Base-by-base conservation (phyloP, 768 basidiomycete species). In the Boletus barrowsii region DNA sequence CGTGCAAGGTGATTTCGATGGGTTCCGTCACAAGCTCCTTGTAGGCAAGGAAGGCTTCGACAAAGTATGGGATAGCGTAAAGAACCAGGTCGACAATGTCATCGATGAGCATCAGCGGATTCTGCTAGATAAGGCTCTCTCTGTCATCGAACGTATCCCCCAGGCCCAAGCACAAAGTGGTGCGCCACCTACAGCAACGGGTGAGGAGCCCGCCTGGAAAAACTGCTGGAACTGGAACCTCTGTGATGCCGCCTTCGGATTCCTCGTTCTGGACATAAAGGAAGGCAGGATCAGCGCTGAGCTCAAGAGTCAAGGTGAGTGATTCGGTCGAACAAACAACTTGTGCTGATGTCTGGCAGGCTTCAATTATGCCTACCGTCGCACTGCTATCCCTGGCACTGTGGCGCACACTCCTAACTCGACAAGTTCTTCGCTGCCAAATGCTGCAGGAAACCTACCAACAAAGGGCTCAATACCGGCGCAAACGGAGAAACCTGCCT, bases 201-300 rank as follows among this genome's bases (percentile, higher is more conserved):
- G 81, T 3, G 96, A 99, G 69, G 94, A 98, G 62, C 85, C 88
- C 4, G 86, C 91, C 0, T 99, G 97, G 97, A 99, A 98, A 73
- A 98, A 97, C 69, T 93, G 92, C 68, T 98, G 96, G 96, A 93
- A 97, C 68, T 97, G 96, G 96, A 96, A 98, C 65, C 74, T 98
- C 41, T 94, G 94, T 59, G 97, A 99, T 62, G 96, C 96, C 7
- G 90, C 93, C 3, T 97, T 88, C 56, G 96, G 97, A 2, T 85
- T 84, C 11, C 79, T 99, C 33, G 76, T 97, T 2, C 75, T 99
- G 42, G 93, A 97, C 61, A 75, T 98, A 62, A 88, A 88, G 62
- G 95, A 98, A 55, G 94, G 96, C 8, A 79, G 95, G 46, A 83
- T 99, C 43, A 94, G 91, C 54, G 88, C 88, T 0, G 95, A 98